Conservation (phyloP, 1,284 basidiomycete species). For the Pseudozyma pruni region DNA sequence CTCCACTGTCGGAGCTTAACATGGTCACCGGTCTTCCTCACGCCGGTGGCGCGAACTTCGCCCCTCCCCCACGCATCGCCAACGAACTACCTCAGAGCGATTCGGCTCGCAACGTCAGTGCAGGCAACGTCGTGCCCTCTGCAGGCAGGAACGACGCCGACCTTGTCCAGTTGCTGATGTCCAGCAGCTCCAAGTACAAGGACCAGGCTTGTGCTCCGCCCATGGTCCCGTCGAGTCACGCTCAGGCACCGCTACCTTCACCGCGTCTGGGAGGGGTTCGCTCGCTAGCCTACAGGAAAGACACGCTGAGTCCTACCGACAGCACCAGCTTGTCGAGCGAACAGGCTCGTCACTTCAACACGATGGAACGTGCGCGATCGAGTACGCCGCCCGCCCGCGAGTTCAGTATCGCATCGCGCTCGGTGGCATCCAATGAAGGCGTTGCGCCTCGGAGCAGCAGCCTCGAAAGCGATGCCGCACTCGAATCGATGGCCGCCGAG, state of each 20-base stretch:
- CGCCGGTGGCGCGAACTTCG: constrained; percentile 1
- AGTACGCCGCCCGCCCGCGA: constrained; percentile 27
- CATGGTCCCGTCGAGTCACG: constrained; percentile 17
- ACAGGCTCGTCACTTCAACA: constrained; percentile 7
- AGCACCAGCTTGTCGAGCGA: constrained; percentile 15
- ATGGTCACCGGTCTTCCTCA: constrained; percentile 5
- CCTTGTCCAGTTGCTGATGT: constrained; percentile 26
- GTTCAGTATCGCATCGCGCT: constrained; percentile 7
- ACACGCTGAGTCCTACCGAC: constrained; percentile 22
- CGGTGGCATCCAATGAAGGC: constrained; percentile 7
- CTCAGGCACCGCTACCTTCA: constrained; percentile 16
- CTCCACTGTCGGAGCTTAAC: constrained; percentile 20
- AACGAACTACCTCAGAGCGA: constrained; percentile 16
- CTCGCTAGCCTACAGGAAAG: constrained; percentile 28
- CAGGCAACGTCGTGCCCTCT: neutral
- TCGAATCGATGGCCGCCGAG: constrained; percentile 10
- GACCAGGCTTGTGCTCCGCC: constrained; percentile 36
- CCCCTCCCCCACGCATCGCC: constrained; percentile 6
- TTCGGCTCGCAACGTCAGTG: constrained; percentile 21
- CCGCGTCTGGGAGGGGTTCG: constrained; percentile 31
- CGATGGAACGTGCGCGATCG: constrained; percentile 20
- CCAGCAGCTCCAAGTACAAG: constrained; percentile 27
- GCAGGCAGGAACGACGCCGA: constrained; percentile 18
- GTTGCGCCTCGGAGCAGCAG: constrained; percentile 21
- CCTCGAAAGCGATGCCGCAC: constrained; percentile 6